These are phyloP conservation scores for Pichia kudriavzevii DNA, from an alignment of 1,139 yeast genomes.

Conservation along the genomic window DNA sequence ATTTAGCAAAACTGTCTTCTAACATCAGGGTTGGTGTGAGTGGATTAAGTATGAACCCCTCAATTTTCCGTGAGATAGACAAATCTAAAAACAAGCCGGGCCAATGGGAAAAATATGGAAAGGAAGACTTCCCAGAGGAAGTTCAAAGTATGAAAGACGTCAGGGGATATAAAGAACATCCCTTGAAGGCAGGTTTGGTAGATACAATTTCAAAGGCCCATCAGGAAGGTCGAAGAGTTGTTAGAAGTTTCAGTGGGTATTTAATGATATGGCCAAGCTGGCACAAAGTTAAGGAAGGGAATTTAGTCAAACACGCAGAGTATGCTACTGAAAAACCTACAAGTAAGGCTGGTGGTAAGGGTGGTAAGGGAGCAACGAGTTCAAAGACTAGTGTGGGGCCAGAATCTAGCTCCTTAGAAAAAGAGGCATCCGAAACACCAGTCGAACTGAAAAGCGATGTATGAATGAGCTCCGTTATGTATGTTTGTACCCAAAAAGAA, in stretches of 20 bases:
- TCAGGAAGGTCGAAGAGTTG: slow-evolving; percentile 5
- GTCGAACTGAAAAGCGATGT: neutral
- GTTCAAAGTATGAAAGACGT: slow-evolving; percentile 11
- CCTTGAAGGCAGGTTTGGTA: slow-evolving; percentile 4
- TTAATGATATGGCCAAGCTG: slow-evolving; percentile 13
- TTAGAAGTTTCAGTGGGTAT: slow-evolving; percentile 16
- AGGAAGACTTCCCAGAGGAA: neutral
- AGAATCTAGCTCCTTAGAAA: neutral
- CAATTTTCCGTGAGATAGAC: slow-evolving; percentile 16
- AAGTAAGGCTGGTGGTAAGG: too few relatives aligned
- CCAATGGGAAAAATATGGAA: slow-evolving; percentile 12
- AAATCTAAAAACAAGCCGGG: slow-evolving; percentile 11
- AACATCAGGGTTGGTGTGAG: slow-evolving; percentile 15
- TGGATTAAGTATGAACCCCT: slow-evolving; percentile 17
- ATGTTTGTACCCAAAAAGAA: neutral
- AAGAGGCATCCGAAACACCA: neutral
- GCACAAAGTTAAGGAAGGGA: slow-evolving; percentile 11
- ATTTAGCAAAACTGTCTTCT: slow-evolving; percentile 9
- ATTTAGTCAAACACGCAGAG: slow-evolving; percentile 5
- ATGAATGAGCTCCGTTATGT: neutral
- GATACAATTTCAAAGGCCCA: slow-evolving; percentile 6
- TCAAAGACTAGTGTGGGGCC: too few relatives aligned
- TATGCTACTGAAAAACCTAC: slow-evolving; percentile 3
- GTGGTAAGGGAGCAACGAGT: too few relatives aligned
- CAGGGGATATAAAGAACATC: slow-evolving; percentile 11